Percentiles rank a stretch among this genome's conserved stretches.
phyloP scores from a whole-genome alignment of 306 rosid genomes.

The Cicer cuneatum region DNA sequence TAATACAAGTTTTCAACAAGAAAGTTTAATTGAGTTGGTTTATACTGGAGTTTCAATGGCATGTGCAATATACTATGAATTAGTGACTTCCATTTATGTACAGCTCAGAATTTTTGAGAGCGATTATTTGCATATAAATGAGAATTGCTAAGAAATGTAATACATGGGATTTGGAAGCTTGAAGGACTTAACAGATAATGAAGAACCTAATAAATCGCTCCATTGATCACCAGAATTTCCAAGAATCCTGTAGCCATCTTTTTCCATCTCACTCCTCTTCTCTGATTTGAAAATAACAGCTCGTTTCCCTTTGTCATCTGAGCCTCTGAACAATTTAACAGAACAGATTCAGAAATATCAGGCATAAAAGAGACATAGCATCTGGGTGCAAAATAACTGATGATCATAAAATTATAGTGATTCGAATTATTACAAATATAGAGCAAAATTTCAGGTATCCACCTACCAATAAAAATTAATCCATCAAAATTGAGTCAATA shows the following conservation, averaged over 20 bases:
- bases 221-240: slow-evolving; percentile 98
- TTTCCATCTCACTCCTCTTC: slow-evolving; percentile 78
- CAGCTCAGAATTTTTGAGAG: slow-evolving; percentile 35
- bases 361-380: slow-evolving; percentile 21
- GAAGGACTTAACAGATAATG: slow-evolving; percentile 71
- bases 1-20: not conserved
- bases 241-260: slow-evolving; percentile 75
- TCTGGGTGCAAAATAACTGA: slow-evolving; percentile 34
- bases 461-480: too few relatives aligned
- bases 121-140: slow-evolving; percentile 41
- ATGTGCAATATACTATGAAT: slow-evolving; percentile 25
- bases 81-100: slow-evolving; percentile 30
- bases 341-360: slow-evolving; percentile 36
- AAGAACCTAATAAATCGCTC: slow-evolving; percentile 84
- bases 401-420: not conserved
- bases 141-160: slow-evolving; percentile 57
- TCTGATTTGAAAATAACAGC: slow-evolving; percentile 80
- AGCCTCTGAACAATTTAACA: slow-evolving; percentile 52
- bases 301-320: slow-evolving; percentile 69
- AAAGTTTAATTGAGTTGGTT: not conserved
- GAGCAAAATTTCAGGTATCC: not conserved
- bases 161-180: slow-evolving; percentile 99
- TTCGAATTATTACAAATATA: too few relatives aligned
- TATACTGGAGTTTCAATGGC: slow-evolving; percentile 12
- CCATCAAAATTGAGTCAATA: not conserved